Percentiles rank a stretch among this genome's conserved stretches.
Evolutionary conservation across 163 green algal species (phyloP).

Genomic region (Trebouxia gelatinosa): DNA sequence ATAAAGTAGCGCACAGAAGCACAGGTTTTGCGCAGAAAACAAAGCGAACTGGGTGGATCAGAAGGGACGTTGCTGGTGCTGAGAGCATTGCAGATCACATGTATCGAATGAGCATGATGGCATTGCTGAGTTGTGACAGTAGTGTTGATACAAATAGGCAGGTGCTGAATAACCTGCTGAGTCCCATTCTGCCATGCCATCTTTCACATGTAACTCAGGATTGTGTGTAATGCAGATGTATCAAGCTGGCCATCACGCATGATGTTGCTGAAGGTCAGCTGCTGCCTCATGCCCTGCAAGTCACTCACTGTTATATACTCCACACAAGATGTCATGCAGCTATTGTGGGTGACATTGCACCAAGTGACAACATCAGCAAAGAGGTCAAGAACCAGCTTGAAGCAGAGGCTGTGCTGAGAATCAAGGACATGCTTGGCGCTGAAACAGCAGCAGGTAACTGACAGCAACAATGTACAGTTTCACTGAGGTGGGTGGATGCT

Average conservation of each 20-base stretch:
- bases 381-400: slow-evolving; percentile 77
- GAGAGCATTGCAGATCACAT: slow-evolving; percentile 91
- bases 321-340: slow-evolving; percentile 33
- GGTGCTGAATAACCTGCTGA: neutral
- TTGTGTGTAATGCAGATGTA: slow-evolving; percentile 42
- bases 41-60: slow-evolving; percentile 84
- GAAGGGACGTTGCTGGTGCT: slow-evolving; percentile 63
- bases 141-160: slow-evolving; percentile 49
- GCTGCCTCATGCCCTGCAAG: neutral
- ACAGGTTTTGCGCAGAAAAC: slow-evolving; percentile 50
- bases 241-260: slow-evolving; percentile 87
- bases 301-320: neutral
- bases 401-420: slow-evolving; percentile 63
- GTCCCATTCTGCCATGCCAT: neutral
- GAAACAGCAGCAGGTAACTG: slow-evolving; percentile 46
- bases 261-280: slow-evolving; percentile 82
- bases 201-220: neutral
- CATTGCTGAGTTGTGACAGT: slow-evolving; percentile 54
- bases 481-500: neutral
- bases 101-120: slow-evolving; percentile 89
- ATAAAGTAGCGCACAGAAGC: neutral
- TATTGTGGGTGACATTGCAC: slow-evolving; percentile 92
- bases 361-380: slow-evolving; percentile 74
- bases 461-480: neutral
- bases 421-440: slow-evolving; percentile 72